A percentile compares a stretch with the other conserved stretches of the same genome.
These are phyloP conservation scores for Elongisporangium prolatum DNA, from an alignment of 352 stramenopile genomes.

Conservation along the genomic window DNA sequence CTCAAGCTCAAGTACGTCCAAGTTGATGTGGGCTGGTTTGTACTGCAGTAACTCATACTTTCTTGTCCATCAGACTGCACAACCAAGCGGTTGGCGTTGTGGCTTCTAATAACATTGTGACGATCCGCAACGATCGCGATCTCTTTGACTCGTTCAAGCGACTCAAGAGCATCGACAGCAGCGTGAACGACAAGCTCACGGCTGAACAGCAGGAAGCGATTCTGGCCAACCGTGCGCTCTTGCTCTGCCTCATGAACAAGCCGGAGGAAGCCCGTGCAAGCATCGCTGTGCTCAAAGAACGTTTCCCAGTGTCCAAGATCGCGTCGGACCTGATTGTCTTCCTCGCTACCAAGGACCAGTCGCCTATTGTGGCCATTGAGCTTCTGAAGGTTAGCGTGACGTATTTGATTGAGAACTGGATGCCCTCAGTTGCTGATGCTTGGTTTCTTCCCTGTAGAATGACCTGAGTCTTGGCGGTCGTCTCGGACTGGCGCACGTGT, in stretches of 20 bases:
- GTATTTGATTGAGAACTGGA: not conserved
- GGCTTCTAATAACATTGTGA: slow-evolving; percentile 79
- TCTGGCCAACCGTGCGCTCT: slow-evolving; percentile 63
- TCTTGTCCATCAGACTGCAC: slow-evolving; percentile 37
- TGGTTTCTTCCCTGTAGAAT: slow-evolving; percentile 14
- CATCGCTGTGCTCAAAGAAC: slow-evolving; percentile 44
- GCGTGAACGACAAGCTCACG: slow-evolving; percentile 57
- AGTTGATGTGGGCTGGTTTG: too few relatives aligned
- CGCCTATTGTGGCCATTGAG: slow-evolving; percentile 41
- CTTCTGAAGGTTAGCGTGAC: slow-evolving; percentile 26
- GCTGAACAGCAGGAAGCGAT: slow-evolving; percentile 62
- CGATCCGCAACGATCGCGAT: slow-evolving; percentile 72
- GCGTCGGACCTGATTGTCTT: slow-evolving; percentile 63
- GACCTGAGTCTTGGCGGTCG: slow-evolving; percentile 54
- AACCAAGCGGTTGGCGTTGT: slow-evolving; percentile 62
- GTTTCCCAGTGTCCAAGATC: slow-evolving; percentile 52
- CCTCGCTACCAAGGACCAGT: slow-evolving; percentile 63
- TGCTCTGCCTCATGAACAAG: slow-evolving; percentile 79
- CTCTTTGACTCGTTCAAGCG: slow-evolving; percentile 84
- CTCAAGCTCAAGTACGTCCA: slow-evolving; percentile 71
- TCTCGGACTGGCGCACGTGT: slow-evolving; percentile 68
- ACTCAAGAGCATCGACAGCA: slow-evolving; percentile 57
- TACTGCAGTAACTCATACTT: too few relatives aligned
- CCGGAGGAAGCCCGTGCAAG: slow-evolving; percentile 58
- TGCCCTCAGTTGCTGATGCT: slow-evolving; percentile 1